Conservation (phyloP, 2,329 filamentous ascomycete genomes). For the Botrytis hyacinthi region DNA sequence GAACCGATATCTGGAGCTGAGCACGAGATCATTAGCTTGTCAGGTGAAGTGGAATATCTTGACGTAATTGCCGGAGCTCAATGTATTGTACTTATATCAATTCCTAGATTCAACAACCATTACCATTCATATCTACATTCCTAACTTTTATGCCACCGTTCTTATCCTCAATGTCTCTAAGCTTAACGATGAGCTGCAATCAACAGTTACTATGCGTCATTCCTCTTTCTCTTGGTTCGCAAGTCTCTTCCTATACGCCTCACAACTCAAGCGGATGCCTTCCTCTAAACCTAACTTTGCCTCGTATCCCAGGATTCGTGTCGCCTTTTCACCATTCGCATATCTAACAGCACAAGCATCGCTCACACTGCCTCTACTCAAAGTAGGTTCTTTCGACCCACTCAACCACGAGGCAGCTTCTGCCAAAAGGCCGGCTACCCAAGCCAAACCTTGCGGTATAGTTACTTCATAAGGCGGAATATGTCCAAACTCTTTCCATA, state of each 20-base stretch:
- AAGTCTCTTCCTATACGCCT: conserved; percentile 4
- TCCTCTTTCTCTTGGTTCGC: not conserved
- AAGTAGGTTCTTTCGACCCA: not conserved
- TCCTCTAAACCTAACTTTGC: conserved; percentile 11
- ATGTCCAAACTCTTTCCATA: conserved; percentile 16
- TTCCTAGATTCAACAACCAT: not conserved
- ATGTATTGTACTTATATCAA: not conserved
- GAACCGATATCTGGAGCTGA: not conserved
- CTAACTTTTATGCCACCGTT: not conserved
- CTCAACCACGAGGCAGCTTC: not conserved
- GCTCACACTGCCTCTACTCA: conserved; percentile 12
- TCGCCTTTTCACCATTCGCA: conserved; percentile 12
- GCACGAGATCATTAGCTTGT: not conserved
- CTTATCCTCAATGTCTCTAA: not conserved
- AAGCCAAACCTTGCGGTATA: conserved; percentile 4
- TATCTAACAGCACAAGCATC: conserved; percentile 17
- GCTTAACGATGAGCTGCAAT: not conserved
- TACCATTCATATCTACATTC: not conserved
- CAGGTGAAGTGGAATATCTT: not conserved
- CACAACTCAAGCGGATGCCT: conserved; percentile 17
- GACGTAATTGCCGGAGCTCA: not conserved
- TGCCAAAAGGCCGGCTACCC: conserved; percentile 3
- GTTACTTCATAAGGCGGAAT: not conserved
- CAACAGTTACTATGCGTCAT: not conserved
- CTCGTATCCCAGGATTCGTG: conserved; percentile 10